Base-by-base conservation (phyloP, 1,284 basidiomycete genomes). In the Rhodotorula glutinis region DNA sequence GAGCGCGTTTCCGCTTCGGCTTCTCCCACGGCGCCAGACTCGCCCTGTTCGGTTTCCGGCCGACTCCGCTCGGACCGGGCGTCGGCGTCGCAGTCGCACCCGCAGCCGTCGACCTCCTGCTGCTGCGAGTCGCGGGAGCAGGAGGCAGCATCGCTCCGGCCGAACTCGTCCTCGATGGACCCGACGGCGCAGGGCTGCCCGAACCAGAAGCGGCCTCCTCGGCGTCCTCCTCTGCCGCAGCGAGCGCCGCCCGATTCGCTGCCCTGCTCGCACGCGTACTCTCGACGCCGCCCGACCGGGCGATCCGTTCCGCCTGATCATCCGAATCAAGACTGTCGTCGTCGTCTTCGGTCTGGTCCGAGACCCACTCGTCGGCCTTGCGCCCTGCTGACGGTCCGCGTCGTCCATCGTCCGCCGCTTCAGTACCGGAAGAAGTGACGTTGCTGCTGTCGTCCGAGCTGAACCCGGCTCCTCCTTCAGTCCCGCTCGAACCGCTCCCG, bases 11-110 rank as follows among this genome's bases (percentile, higher is more conserved):
- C 43, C 29, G 40, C 51, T 54, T 65, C 33, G 59, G 56, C 46
- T 19, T 19, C 46, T 63, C 63, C 62, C 59, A 61, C 55, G 57
- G 57, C 54, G 57, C 65, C 58, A 33, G 29, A 17, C 14, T 44
- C 21, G 17, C n/a, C 19, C 9, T 5, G 27, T 33, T 56, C 44
- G 23, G 51, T 47, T 33, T 19, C 54, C 38, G 40, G 25, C 38
- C 10, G 40, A 19, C 43, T 4, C 49, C 51, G 43, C 56, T 23
- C 27, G 21, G 30, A 14, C 49, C 16, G 16, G 46, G 49, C 44
- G 29, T 25, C 46, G 33, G 23, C 29, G n/a, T 19, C 21, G 59
- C 11, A 14, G 59, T 46, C 8, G n/a, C 10, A 41, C 21, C 44
- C 4, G 27, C 44, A 10, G 11, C 46, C 21, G n/a, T 25, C 46